Evolutionary conservation across 306 rosid species (phyloP), one percentile per base, ranked within the genome.

Genomic region (Chamaecrista fasciculata): DNA sequence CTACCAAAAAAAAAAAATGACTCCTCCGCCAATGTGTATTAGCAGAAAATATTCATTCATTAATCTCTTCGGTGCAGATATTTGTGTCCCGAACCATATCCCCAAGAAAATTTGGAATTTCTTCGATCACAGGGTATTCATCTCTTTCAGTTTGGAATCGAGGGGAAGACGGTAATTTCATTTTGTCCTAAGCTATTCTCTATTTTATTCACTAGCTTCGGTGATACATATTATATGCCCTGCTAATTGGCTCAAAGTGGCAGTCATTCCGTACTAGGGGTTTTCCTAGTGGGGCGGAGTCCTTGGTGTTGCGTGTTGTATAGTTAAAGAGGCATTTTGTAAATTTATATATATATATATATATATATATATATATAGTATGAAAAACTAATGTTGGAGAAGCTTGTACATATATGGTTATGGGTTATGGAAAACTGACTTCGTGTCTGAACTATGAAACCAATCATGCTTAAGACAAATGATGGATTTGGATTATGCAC

Each of bases 61-160:
- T 19, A 5, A 4, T 57, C 63, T 57, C 6, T n/a, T 46, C 75
- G 65, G 70, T 65, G 80, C 93, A 93, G 98, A 83, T 90, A 88
- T 74, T 77, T 93, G 89, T 93, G 98, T 75, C 86, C 96, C 0
- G 97, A 93, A 20, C 94, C 98, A 2, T 93, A 90, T 61, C 93
- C 96, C 0, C 85, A 86, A 71, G 96, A 90, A 76, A 93, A 88
- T 74, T 70, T 90, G 81, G 91, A 85, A 81, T 90, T 93, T 44
- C 90, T 93, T 44, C 73, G 81, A 8, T 75, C 86, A 1, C 85
- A 82, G 44, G 85, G 82, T 57, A 90, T 93, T 81, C 86, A 56
- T 14, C 90, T 93, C 46, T 77, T 87, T 57, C 98, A 93, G 73
- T 93, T 93, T 74, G 96, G 89, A 71, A 93, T 93, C 4, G 98